Evolutionary conservation across 2,329 filamentous ascomycete species (phyloP), one percentile per base, ranked within the genome.

Genomic region (Gremmenia infestans): DNA sequence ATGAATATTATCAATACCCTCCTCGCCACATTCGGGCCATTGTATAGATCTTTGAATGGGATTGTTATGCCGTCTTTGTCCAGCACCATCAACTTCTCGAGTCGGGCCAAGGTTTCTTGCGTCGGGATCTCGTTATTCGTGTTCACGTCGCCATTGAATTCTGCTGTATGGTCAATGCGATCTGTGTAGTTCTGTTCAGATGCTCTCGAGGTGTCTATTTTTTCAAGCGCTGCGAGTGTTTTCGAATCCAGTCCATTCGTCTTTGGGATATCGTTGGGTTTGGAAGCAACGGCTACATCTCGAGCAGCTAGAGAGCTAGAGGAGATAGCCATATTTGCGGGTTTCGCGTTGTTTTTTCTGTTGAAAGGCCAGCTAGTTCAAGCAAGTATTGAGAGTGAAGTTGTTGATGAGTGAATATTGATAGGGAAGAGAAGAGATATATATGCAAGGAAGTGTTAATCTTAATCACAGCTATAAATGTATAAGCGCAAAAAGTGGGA

Each of bases 61-160:
- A 66, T 53, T 1, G 60, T 56, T 39, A 65, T 67, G 4, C 70
- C 68, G 52, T 71, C 66, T 15, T 58, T 48, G 52, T 70, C 66
- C 28, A 70, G 53, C 8, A 72, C 60, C 1, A 56, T 56, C 53
- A 68, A 53, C 19, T 67, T 58, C 59, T 81, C 79, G 42, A 86
- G 76, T 62, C 74, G 75, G 53, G 72, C 73, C 25, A 86, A 68
- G 3, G 73, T 75, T 53, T 76, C 73, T 19, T 68, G 63, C 0
- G 78, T 73, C 0, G 83, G 83, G 2, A 85, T 65, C 39, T 79
- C 74, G 65, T 86, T 76, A 66, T 77, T 79, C 11, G 78, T 83
- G 49, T 75, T 70, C 15, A 85, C 72, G 51, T 81, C 74, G 59
- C 81, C 82, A 9, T 77, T 73, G 65, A 85, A 85, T 62, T 86